phyloP scores from a whole-genome alignment of 2,329 filamentous ascomycete genomes.

The Gliomastix tumulicola region DNA sequence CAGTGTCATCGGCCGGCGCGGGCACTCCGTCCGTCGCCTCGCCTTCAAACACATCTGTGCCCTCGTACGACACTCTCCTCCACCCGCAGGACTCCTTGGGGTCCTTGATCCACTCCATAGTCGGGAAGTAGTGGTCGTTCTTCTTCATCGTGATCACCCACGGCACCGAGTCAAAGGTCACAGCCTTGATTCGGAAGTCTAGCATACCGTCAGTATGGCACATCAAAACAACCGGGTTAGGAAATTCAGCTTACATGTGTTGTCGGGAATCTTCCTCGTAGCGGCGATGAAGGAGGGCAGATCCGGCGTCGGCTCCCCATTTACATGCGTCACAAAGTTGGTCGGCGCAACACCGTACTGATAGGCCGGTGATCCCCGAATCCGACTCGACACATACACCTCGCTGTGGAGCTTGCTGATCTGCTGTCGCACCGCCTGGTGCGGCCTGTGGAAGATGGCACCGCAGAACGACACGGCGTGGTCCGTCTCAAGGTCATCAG shows the following conservation, averaged over 20 bases:
- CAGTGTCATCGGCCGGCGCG: slow-evolving; percentile 31
- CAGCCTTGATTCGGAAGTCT: slow-evolving; percentile 94
- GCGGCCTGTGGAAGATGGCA: slow-evolving; percentile 84
- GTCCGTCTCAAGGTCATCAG: slow-evolving; percentile 86
- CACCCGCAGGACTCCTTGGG: slow-evolving; percentile 51
- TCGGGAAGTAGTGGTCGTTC: slow-evolving; percentile 91
- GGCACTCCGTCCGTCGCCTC: slow-evolving; percentile 45
- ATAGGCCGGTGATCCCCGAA: slow-evolving; percentile 75
- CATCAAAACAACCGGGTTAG: too few species aligned
- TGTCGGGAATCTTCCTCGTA: slow-evolving; percentile 84
- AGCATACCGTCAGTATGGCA: background rate
- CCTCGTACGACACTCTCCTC: slow-evolving; percentile 56
- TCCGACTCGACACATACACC: slow-evolving; percentile 87
- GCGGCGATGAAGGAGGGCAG: slow-evolving; percentile 73
- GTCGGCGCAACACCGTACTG: slow-evolving; percentile 91
- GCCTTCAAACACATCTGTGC: slow-evolving; percentile 42
- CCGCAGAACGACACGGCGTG: slow-evolving; percentile 93
- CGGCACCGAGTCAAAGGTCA: slow-evolving; percentile 96
- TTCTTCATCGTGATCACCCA: slow-evolving; percentile 99
- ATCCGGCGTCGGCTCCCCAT: slow-evolving; percentile 78
- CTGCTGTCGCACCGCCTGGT: slow-evolving; percentile 94
- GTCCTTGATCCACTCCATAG: slow-evolving; percentile 64
- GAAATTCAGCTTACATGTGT: slow-evolving; percentile 80
- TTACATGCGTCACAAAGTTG: slow-evolving; percentile 96
- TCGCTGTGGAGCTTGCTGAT: slow-evolving; percentile 95